phyloP scores from a whole-genome alignment of 129 eudicot genomes.

The Flaveria linearis region DNA sequence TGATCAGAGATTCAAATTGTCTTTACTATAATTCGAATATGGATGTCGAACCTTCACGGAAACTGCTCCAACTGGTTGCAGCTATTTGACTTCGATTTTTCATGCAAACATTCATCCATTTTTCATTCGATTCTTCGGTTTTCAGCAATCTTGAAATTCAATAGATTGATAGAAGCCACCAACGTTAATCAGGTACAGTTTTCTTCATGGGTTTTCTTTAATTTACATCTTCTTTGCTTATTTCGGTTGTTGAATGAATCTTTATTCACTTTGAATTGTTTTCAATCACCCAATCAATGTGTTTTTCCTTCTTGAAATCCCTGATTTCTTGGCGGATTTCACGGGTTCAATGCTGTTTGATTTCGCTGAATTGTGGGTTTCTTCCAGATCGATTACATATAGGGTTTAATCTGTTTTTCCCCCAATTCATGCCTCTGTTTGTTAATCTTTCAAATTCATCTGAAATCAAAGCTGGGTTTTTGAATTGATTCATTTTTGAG shows the following conservation, averaged over 20 bases:
- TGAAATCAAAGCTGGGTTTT: neutral
- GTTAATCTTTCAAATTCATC: slow-evolving; percentile 12
- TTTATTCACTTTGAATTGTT: neutral
- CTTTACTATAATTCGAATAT: neutral
- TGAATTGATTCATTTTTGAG: neutral
- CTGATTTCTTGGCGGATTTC: slow-evolving; percentile 16
- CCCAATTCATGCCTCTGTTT: slow-evolving; percentile 5
- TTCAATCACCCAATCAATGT: neutral
- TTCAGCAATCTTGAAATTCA: neutral
- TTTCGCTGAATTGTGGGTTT: neutral
- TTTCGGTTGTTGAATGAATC: slow-evolving; percentile 6
- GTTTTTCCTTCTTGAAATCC: no score
- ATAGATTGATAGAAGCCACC: slow-evolving; percentile 9
- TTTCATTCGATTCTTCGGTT: neutral
- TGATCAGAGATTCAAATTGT: neutral
- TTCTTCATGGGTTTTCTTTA: neutral
- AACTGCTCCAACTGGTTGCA: neutral
- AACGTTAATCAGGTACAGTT: slow-evolving; percentile 15
- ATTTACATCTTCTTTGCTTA: neutral
- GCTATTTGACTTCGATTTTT: slow-evolving; percentile 5
- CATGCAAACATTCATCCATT: neutral
- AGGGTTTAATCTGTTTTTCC: slow-evolving; percentile 16
- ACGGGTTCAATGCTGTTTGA: slow-evolving; percentile 5
- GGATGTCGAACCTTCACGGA: neutral
- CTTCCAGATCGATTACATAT: slow-evolving; percentile 6